Evolutionary conservation across 306 rosid species (phyloP), one percentile per base, ranked within the genome.

Genomic region (Cucumis hystrix): DNA sequence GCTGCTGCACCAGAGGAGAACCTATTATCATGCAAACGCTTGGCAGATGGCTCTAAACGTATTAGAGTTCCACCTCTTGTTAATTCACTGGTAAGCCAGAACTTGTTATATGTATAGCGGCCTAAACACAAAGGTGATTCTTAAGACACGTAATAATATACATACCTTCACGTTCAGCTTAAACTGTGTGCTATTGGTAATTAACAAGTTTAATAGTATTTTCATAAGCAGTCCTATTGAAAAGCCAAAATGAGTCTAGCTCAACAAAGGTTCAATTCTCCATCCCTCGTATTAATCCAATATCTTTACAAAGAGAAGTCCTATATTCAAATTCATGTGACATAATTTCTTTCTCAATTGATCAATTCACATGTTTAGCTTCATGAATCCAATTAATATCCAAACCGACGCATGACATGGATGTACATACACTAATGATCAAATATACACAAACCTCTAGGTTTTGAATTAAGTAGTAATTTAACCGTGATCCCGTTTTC

Each of bases 1-100:
- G 79, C 80, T 57, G 43, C 21, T 58, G 67, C 79, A n/a, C 75
- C 80, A 2, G 75, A 57, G 83, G 97, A 91, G 64, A 90, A 81
- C 75, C 74, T 79, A 35, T 83, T 93, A 40, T 91, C 94, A 43
- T 86, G 87, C 80, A 95, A 90, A 84, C 97, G 95, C 49, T 84
- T 92, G 65, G 96, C 93, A 65, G 96, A 89, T 88, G 97, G 99
- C 79, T 95, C 97, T 57, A 95, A 95, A 83, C 89, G 99, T 84
- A 79, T 95, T 16, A 87, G 83, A 78, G 92, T 89, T 84, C 96
- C 97, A 13, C 86, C 84, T 82, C 89, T 82, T 77, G 80, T 85
- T 63, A 78, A 79, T 43, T 71, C 86, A 33, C 96, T 83, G 97
- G 99, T 90, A 84, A 79, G 77, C 6, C 30, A 17, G 77, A 73